These are phyloP conservation scores for Magnaporthiopsis poae DNA, from an alignment of 2,329 filamentous ascomycete genomes.

Conservation along the genomic window DNA sequence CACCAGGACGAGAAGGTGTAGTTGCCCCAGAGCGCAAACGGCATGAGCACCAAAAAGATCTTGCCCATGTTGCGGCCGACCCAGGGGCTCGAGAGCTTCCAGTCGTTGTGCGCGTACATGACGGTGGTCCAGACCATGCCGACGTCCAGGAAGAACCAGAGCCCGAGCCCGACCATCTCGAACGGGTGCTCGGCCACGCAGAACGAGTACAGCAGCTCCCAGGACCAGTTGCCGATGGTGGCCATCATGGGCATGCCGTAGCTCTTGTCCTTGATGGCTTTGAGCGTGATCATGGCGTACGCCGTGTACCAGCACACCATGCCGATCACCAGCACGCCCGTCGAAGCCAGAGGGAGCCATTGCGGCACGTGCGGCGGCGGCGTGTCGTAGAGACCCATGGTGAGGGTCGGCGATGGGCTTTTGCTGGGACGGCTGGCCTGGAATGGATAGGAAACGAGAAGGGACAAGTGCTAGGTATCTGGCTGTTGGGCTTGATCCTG, in stretches of 20 bases:
- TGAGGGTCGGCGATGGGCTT: not conserved
- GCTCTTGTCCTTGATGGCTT: constrained; percentile 33
- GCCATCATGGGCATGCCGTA: constrained; percentile 41
- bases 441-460: not conserved
- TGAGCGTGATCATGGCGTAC: constrained; percentile 38
- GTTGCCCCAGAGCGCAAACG: constrained; percentile 28
- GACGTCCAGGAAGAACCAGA: constrained; percentile 43
- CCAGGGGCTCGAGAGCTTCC: constrained; percentile 22
- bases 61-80: constrained; percentile 26
- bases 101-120: constrained; percentile 32
- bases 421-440: too few species aligned
- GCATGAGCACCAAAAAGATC: constrained; percentile 27
- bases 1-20: constrained; percentile 38
- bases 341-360: constrained; percentile 29
- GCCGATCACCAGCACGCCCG: constrained; percentile 25
- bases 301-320: constrained; percentile 30
- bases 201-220: constrained; percentile 40
- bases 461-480: not conserved
- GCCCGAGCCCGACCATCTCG: constrained; percentile 34
- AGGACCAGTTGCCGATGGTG: constrained; percentile 40
- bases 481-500: too few species aligned
- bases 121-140: constrained; percentile 36
- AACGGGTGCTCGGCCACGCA: constrained; percentile 35
- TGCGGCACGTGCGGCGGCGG: constrained; percentile 22
- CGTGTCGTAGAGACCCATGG: constrained; percentile 20